Base-by-base conservation (phyloP, 2,329 filamentous ascomycete genomes). In the Fusarium sp. region DNA sequence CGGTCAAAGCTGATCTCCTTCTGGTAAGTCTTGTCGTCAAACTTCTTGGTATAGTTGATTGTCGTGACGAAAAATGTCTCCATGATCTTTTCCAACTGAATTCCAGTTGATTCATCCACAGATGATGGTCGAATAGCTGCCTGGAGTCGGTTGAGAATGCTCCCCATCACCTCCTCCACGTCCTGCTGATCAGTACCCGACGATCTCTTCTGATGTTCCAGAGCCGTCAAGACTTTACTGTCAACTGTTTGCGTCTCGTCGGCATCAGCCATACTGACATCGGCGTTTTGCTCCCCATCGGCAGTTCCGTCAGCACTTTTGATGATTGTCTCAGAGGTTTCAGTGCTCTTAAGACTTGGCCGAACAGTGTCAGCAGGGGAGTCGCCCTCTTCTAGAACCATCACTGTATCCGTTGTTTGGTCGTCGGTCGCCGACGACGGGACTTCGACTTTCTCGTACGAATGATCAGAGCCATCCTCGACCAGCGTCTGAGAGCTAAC, bases 131-230 rank as follows among this genome's bases (percentile, higher is more conserved):
- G 91, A 79, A 98, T 95, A 3, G 96, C 95, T 62, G 94, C 95
- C 78, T 97, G 94, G n/a, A 98, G 87, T 60, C 97, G 93, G 79
- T 96, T 95, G 68, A 98, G 90, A 29, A 98, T 94, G 78, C 96
- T 97, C 68, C 95, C 95, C 85, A 98, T 95, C 54, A 98, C 96
- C 82, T 99, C 97, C 14, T 95, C 95, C 6, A 98, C 96, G 83
- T 99, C 97, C 83, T 99, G 95, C 80, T 99, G 97, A 36, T 94
- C 87, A 0, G 88, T 90, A 4, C 88, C 88, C 11, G 86, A 86
- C 35, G 83, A 84, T 78, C 85, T 73, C 64, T 85, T 85, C 79
- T 84, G 85, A 77, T 83, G 85, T 76, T 85, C 87, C 29, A 85
- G 84, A 6, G 83, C 87, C 65, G 79, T 84, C 54, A 81, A 82